A percentile compares a stretch with the other conserved stretches of the same genome.
Conservation (phyloP, 148 eudicot species). For the Dianthus caryophyllus region DNA sequence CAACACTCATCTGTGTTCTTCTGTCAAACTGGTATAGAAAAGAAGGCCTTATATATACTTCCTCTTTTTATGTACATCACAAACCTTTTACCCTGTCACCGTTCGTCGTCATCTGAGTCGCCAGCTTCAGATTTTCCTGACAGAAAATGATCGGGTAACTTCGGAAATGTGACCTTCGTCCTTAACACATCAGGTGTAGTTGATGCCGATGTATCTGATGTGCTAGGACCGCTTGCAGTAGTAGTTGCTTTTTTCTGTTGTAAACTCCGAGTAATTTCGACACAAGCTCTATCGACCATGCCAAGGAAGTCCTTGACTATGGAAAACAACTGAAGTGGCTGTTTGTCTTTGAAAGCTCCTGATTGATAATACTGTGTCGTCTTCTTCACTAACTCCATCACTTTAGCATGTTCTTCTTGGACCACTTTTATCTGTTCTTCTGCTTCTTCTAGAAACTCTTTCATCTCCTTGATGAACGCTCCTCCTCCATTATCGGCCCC, state of each 20-base stretch:
- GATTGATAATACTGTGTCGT: conserved; percentile 79
- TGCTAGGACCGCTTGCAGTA: conserved; percentile 16
- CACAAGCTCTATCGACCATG: conserved; percentile 69
- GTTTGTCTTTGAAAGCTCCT: conserved; percentile 57
- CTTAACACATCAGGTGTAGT: conserved; percentile 37
- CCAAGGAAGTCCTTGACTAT: conserved; percentile 59
- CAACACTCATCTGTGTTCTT: conserved; percentile 10
- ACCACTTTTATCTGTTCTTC: conserved; percentile 45
- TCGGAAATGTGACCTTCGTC: conserved; percentile 57
- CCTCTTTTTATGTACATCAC: conserved; percentile 26
- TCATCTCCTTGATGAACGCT: conserved; percentile 52
- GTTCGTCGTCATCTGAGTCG: conserved; percentile 46
- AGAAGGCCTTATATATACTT: conserved; percentile 19
- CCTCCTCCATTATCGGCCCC: conserved; percentile 30
- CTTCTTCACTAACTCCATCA: conserved; percentile 57
- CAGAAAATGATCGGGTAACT: conserved; percentile 70
- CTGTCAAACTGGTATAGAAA: conserved; percentile 16
- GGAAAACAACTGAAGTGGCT: conserved; percentile 58
- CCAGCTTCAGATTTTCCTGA: conserved; percentile 43
- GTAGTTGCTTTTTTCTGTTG: conserved; percentile 45
- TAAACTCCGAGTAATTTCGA: conserved; percentile 51
- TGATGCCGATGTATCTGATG: conserved; percentile 14
- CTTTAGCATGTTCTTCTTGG: conserved; percentile 51
- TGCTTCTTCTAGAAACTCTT: conserved; percentile 49
- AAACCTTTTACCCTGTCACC: conserved; percentile 10